Conservation (phyloP, 2,329 filamentous ascomycete species). For the Sporothrix inflata region DNA sequence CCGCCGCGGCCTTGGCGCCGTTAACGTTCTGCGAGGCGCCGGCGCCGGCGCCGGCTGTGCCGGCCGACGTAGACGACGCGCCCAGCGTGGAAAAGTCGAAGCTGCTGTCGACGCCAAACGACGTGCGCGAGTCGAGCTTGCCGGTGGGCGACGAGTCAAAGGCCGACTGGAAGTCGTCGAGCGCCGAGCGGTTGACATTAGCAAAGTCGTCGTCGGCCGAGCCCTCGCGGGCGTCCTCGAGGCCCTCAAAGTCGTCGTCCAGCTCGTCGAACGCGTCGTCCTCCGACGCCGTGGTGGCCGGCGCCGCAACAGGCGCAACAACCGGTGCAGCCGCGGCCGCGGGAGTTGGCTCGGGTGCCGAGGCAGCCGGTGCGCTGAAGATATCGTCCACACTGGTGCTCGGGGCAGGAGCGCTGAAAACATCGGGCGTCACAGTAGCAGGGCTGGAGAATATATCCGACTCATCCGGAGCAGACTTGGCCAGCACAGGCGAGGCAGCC, state of each 20-base stretch:
- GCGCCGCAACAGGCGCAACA: constrained; percentile 32
- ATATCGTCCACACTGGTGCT: constrained; percentile 26
- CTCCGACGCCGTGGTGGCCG: constrained; percentile 36
- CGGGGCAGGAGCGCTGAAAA: not conserved
- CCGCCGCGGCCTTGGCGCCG: constrained; percentile 41
- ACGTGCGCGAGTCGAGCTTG: constrained; percentile 50
- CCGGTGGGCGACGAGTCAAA: constrained; percentile 71
- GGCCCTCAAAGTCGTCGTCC: constrained; percentile 78
- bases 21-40: constrained; percentile 42
- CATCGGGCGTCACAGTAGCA: not conserved
- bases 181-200: constrained; percentile 68
- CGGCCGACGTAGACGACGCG: constrained; percentile 38
- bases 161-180: constrained; percentile 79
- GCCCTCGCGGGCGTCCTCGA: constrained; percentile 83
- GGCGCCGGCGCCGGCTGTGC: constrained; percentile 30
- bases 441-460: constrained; percentile 4
- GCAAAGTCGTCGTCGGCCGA: constrained; percentile 79
- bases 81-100: constrained; percentile 61
- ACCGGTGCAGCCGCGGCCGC: constrained; percentile 18
- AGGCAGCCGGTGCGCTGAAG: constrained; percentile 28
- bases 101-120: constrained; percentile 58
- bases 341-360: not conserved
- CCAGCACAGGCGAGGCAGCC: constrained; percentile 11
- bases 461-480: not conserved
- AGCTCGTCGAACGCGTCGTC: constrained; percentile 69